Evolutionary conservation across 2,329 filamentous ascomycete species (phyloP), one percentile per base, ranked within the genome.

Genomic region (Alternaria novae-zelandiae): DNA sequence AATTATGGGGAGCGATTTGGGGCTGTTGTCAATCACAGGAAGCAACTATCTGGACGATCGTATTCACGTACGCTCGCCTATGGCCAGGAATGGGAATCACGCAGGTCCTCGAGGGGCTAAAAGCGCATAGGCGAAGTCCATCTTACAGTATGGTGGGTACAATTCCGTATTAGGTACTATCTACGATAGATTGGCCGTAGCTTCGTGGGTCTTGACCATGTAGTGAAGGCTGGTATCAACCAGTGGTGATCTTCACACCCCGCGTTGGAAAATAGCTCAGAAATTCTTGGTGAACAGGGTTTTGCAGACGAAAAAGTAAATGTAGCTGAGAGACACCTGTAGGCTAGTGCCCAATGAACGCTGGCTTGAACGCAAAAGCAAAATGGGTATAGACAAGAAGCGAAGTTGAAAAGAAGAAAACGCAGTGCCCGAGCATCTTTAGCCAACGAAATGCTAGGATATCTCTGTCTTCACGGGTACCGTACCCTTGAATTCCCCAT

Each of bases 401-500:
- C 13, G 61, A 51, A 47, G 30, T 41, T 11, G 13, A 15, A 36
- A 53, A n/a, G 20, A 25, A 23, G 49, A 20, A 44, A 30, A 53
- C 57, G 45, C n/a, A 41, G 3, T 41, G 23, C 20, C 28, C 30
- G 43, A 45, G 43, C 49, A 41, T 36, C 28, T 25, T 20, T 36
- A 28, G 20, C 20, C n/a, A 6, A 36, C 17, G 20, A 13, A 6
- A 11, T 30, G 30, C 49, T 53, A 64, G 17, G 53, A 56, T 12
- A n/a, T 54, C 54, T 74, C 72, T 17, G 62, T 69, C 54, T 78
- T 78, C 6, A 76, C 69, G 25, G 62, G 30, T 30, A 60, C 58
- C 11, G 64, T 55, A 4, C 66, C 66, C 59, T 77, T 78, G 63
- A 79, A 68, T 54, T 80, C 79, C 15, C 77, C 78, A 54, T 80